A percentile compares a stretch with the other conserved stretches of the same genome.
Conservation (phyloP, 805 yeast genomes). For the Crinitomyces ghanaensis region DNA sequence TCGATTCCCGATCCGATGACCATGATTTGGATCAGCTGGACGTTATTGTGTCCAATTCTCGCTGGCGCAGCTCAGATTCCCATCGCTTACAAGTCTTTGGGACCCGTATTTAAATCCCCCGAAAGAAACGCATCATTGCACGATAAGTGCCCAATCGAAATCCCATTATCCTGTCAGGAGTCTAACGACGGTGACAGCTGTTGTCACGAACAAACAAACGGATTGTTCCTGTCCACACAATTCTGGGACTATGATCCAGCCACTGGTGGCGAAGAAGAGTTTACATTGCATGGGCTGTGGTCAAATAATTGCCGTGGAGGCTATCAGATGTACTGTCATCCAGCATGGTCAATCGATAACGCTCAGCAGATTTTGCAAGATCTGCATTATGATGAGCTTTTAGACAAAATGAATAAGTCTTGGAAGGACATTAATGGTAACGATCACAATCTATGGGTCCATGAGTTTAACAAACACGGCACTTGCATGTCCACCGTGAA, state of each 20-base stretch:
- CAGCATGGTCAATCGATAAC: conserved; percentile 40
- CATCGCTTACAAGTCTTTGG: too few relatives aligned
- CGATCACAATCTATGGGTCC: conserved; percentile 70
- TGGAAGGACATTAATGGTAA: conserved; percentile 71
- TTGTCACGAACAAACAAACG: conserved; percentile 82
- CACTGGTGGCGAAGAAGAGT: conserved; percentile 56
- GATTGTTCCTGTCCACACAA: conserved; percentile 72
- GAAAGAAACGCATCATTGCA: conserved; percentile 15
- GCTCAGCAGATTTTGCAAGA: conserved; percentile 35
- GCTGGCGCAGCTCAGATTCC: too few relatives aligned
- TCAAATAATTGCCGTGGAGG: conserved; percentile 80
- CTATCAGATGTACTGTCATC: conserved; percentile 69
- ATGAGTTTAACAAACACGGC: conserved; percentile 90
- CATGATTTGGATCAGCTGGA: too few relatives aligned
- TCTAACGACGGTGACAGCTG: conserved; percentile 39
- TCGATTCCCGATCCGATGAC: too few relatives aligned
- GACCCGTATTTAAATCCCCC: conserved; percentile 10
- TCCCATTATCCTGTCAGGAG: conserved; percentile 25
- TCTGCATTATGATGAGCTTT: conserved; percentile 36
- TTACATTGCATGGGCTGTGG: conserved; percentile 84
- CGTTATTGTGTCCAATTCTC: too few relatives aligned
- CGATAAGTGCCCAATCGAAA: conserved; percentile 22
- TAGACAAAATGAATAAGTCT: conserved; percentile 41
- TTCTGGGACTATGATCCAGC: conserved; percentile 85
- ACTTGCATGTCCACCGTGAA: conserved; percentile 78